Evolutionary conservation across 805 yeast genomes (phyloP).

Genomic region (Saccharomycopsis sp.): DNA sequence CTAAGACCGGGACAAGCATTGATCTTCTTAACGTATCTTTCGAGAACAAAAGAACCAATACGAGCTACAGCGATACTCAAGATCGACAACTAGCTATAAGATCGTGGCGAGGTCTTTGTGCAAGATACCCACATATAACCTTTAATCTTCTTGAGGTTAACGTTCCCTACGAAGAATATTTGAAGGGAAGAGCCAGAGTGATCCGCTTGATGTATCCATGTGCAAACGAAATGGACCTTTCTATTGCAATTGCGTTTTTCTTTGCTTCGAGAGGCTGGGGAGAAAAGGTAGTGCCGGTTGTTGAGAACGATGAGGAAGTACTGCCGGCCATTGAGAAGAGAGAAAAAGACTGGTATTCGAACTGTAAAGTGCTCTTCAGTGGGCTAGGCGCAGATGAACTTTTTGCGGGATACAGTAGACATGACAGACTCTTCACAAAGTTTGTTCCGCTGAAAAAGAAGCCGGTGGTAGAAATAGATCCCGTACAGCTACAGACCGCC

Average conservation of each 20-base stretch:
- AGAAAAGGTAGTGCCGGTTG: constrained; percentile 18
- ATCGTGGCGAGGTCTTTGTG: constrained; percentile 49
- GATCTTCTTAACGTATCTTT: constrained; percentile 92
- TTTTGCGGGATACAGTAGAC: constrained; percentile 92
- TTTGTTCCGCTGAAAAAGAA: background rate
- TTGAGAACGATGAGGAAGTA: constrained; percentile 13
- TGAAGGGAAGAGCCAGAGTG: constrained; percentile 45
- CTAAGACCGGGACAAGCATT: constrained; percentile 29
- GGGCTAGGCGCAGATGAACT: constrained; percentile 98
- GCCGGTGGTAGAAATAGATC: background rate
- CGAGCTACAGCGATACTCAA: constrained; percentile 62
- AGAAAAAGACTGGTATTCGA: constrained; percentile 36
- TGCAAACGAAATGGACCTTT: constrained; percentile 88
- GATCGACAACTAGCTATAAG: constrained; percentile 71
- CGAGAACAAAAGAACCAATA: constrained; percentile 74
- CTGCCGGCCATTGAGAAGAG: too few species aligned
- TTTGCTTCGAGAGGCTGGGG: constrained; percentile 72
- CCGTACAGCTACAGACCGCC: constrained; percentile 27
- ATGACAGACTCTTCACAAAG: constrained; percentile 43
- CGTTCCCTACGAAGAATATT: constrained; percentile 64
- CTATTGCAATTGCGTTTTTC: constrained; percentile 92
- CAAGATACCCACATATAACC: constrained; percentile 34
- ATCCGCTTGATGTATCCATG: constrained; percentile 70
- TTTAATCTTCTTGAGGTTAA: constrained; percentile 61
- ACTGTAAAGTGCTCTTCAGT: constrained; percentile 68